Evolutionary conservation across 768 basidiomycete genomes (phyloP).

Genomic region (Cyclocybe aegerita): DNA sequence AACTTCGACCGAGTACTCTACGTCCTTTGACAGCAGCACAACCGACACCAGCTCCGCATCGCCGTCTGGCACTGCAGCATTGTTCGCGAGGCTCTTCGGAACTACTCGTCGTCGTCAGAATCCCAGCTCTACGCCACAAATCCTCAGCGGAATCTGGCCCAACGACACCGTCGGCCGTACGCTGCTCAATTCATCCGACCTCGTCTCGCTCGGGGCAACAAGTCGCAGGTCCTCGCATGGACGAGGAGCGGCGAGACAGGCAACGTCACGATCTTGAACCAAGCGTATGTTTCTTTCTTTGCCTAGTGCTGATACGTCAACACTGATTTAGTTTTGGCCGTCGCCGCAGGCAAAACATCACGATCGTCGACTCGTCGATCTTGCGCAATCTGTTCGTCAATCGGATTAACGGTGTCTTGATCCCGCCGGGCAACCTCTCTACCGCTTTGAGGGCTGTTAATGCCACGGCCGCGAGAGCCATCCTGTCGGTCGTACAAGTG

Average conservation of each 20-base stretch:
- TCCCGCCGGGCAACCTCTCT: slow-evolving; percentile 48
- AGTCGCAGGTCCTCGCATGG: slow-evolving; percentile 52
- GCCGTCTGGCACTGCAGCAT: slow-evolving; percentile 2
- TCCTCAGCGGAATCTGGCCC: slow-evolving; percentile 43
- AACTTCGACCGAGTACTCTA: slow-evolving; percentile 6
- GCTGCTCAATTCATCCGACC: slow-evolving; percentile 46
- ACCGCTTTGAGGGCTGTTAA: slow-evolving; percentile 42
- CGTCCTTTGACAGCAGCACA: neutral
- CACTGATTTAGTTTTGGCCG: slow-evolving; percentile 2
- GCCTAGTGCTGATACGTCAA: neutral
- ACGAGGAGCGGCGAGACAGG: slow-evolving; percentile 16
- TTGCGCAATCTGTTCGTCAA: slow-evolving; percentile 42
- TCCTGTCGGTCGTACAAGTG: slow-evolving; percentile 24
- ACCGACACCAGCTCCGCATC: slow-evolving; percentile 4
- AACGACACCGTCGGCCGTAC: slow-evolving; percentile 66
- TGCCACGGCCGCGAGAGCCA: slow-evolving; percentile 36
- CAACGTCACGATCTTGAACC: slow-evolving; percentile 46
- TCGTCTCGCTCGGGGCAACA: slow-evolving; percentile 55
- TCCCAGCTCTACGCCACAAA: slow-evolving; percentile 12
- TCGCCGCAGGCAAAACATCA: slow-evolving; percentile 20
- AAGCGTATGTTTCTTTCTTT: slow-evolving; percentile 32
- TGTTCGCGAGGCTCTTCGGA: slow-evolving; percentile 11
- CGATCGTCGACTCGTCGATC: slow-evolving; percentile 37
- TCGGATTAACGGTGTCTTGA: slow-evolving; percentile 49
- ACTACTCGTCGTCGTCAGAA: neutral